These are phyloP conservation scores for Leishmania lainsoni DNA, from an alignment of 208 protist genomes.

Conservation along the genomic window DNA sequence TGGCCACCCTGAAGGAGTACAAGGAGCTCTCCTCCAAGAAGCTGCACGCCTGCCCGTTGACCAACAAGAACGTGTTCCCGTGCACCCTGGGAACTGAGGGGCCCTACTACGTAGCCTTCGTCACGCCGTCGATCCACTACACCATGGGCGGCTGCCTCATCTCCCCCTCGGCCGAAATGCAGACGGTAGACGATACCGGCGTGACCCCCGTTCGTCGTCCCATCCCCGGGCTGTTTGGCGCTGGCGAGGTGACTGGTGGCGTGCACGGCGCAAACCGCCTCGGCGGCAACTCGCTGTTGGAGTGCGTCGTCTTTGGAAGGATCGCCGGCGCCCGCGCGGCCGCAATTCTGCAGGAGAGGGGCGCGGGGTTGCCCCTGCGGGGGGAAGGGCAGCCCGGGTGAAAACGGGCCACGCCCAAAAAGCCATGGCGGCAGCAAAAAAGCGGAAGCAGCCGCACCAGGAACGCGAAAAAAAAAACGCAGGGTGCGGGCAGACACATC, in stretches of 20 bases:
- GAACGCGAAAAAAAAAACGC: too few species aligned
- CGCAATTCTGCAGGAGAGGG: too few species aligned
- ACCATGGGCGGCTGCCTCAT: conserved; percentile 96
- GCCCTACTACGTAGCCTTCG: conserved; percentile 79
- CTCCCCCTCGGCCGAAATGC: conserved; percentile 76
- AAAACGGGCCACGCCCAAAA: too few species aligned
- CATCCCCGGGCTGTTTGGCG: conserved; percentile 93
- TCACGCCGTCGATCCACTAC: conserved; percentile 97
- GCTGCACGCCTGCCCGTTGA: conserved; percentile 37
- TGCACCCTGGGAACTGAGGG: conserved; percentile 58
- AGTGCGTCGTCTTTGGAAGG: conserved; percentile 71
- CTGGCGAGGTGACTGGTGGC: conserved; percentile 96
- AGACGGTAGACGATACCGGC: conserved; percentile 3
- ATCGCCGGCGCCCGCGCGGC: conserved; percentile 54
- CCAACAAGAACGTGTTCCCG: conserved; percentile 84
- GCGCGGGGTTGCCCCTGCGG: too few species aligned
- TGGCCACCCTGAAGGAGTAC: conserved; percentile 59
- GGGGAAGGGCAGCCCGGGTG: too few species aligned
- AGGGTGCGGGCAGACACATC: too few species aligned
- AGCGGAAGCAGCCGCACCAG: too few species aligned
- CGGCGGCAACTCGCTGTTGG: conserved; percentile 96
- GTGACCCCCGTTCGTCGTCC: conserved; percentile 22
- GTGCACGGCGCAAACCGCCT: conserved; percentile 97
- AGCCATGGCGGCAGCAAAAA: too few species aligned
- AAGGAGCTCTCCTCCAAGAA: conserved; percentile 33